These are phyloP conservation scores for Monosporascus sp. DNA, from an alignment of 2,329 filamentous ascomycete species.

Conservation along the genomic window DNA sequence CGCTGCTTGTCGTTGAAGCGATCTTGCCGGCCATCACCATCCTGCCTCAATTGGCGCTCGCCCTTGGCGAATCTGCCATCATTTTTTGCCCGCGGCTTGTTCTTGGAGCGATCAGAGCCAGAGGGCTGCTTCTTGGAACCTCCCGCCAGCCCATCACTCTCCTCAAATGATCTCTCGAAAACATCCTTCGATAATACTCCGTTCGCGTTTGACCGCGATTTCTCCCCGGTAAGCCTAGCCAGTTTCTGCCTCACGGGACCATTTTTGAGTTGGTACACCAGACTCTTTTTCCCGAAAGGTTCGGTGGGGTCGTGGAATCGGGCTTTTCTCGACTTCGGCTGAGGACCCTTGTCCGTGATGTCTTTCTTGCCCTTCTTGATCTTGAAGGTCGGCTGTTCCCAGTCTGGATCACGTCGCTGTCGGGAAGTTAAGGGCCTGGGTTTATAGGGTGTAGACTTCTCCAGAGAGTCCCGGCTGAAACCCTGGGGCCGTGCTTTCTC, in stretches of 20 bases:
- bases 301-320: conserved; percentile 47
- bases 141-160: neutral
- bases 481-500: conserved; percentile 29
- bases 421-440: conserved; percentile 16
- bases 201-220: conserved; percentile 8
- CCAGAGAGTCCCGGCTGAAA: conserved; percentile 22
- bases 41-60: neutral
- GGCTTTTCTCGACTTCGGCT: conserved; percentile 41
- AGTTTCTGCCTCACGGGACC: conserved; percentile 34
- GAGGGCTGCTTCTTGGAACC: neutral
- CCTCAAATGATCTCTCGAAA: neutral
- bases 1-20: no score
- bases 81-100: neutral
- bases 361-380: conserved; percentile 48
- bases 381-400: conserved; percentile 24
- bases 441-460: conserved; percentile 20
- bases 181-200: conserved; percentile 4
- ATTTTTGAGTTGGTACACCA: conserved; percentile 50
- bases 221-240: neutral
- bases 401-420: conserved; percentile 6
- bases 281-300: conserved; percentile 48
- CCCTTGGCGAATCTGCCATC: neutral
- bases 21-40: neutral
- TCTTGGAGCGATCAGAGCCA: neutral
- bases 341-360: conserved; percentile 36